Percentiles rank a stretch among this genome's conserved stretches.
Conservation (phyloP, 306 rosid species). For the Glycine latifolia region DNA sequence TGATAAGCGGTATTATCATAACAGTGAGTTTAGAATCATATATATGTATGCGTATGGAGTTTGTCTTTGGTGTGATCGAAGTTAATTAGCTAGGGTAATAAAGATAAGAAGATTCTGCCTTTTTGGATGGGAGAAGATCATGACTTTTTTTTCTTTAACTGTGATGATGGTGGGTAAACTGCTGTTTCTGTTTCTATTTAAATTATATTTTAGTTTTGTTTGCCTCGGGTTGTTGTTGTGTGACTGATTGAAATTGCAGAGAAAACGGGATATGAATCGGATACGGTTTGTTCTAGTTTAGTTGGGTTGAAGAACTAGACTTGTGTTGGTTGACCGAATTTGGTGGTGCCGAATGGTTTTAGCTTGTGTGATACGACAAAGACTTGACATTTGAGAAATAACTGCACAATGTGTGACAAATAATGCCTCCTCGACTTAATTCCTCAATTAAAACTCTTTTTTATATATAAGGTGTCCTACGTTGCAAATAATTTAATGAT, state of each 20-base stretch:
- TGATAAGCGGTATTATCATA: slow-evolving; percentile 26
- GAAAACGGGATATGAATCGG: not conserved
- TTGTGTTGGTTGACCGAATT: slow-evolving; percentile 58
- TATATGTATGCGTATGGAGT: slow-evolving; percentile 36
- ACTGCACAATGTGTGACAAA: slow-evolving; percentile 42
- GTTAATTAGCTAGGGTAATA: no score
- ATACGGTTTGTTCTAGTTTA: slow-evolving; percentile 42
- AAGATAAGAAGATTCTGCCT: slow-evolving; percentile 76
- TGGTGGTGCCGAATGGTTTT: not conserved
- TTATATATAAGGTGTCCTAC: not conserved
- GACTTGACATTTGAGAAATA: slow-evolving; percentile 30
- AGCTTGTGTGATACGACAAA: slow-evolving; percentile 43
- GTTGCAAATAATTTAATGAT: slow-evolving; percentile 1
- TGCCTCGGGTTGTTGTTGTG: not conserved
- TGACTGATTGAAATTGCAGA: slow-evolving; percentile 37
- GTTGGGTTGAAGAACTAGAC: slow-evolving; percentile 43
- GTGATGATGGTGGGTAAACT: slow-evolving; percentile 66
- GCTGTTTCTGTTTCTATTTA: slow-evolving; percentile 35
- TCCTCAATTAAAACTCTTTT: slow-evolving; percentile 16
- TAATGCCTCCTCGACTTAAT: not conserved
- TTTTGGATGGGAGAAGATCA: slow-evolving; percentile 55
- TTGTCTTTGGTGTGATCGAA: slow-evolving; percentile 37
- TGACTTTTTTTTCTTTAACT: slow-evolving; percentile 50
- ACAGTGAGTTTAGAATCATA: slow-evolving; percentile 32
- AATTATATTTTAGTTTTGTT: not conserved